Evolutionary conservation across 108 stramenopile genomes (phyloP).

Genomic region (Conticribra guillardii): DNA sequence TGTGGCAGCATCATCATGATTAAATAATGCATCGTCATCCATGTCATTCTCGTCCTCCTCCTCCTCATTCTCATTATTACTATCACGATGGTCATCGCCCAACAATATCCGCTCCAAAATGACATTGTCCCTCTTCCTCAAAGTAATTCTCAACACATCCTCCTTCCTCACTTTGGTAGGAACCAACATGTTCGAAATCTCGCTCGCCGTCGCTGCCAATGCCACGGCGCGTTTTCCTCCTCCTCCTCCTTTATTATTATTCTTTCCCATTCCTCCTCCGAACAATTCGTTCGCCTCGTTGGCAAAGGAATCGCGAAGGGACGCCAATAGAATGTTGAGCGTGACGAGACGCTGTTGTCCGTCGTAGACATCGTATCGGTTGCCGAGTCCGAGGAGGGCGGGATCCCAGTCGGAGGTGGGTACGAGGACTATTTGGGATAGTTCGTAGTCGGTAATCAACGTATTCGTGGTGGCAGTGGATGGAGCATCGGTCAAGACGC

Average conservation of each 20-base stretch:
- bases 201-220: conserved; percentile 40
- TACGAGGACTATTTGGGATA: conserved; percentile 58
- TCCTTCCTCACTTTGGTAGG: conserved; percentile 55
- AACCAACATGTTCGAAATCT: conserved; percentile 51
- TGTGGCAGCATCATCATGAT: too few species aligned
- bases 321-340: conserved; percentile 50
- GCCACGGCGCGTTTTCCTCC: conserved; percentile 41
- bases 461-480: too few species aligned
- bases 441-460: conserved; percentile 46
- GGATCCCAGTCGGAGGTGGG: conserved; percentile 62
- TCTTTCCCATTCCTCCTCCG: conserved; percentile 29
- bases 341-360: conserved; percentile 64
- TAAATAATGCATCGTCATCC: too few species aligned
- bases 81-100: conserved; percentile 18
- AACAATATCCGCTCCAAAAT: conserved; percentile 44
- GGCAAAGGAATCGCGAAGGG: conserved; percentile 54
- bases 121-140: conserved; percentile 55
- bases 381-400: conserved; percentile 34
- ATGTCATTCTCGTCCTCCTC: too few species aligned
- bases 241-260: too few species aligned
- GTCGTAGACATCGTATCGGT: conserved; percentile 62
- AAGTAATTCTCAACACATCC: conserved; percentile 45
- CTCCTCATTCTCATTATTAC: conserved; percentile 3
- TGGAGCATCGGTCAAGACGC: neutral
- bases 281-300: conserved; percentile 12